Base-by-base conservation (phyloP, 768 basidiomycete species). In the Udeniomyces megalosporus region DNA sequence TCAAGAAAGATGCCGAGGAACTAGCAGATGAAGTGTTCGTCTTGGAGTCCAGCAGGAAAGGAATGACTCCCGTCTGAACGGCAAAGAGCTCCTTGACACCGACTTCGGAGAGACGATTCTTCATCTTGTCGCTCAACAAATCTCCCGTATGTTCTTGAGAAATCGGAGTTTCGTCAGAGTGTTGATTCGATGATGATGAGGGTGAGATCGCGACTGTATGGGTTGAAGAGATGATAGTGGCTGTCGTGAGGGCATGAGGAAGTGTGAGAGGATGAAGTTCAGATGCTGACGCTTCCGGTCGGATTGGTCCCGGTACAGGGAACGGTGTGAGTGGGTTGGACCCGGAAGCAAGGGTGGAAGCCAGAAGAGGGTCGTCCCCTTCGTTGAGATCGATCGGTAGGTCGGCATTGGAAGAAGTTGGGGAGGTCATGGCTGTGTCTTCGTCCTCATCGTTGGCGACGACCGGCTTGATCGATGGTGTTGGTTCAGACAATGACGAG, bases 31-130 rank as follows among this genome's bases (percentile, higher is more conserved):
- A 26, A 17, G 47, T 10, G 15, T 35, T 14, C 5, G 31, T 20
- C 8, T 64, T 52, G 0, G 71, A 65, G 17, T 79, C 77, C 15
- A 92, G 78, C 0, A 97, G 77, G 69, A 89, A 82, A 1, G 93
- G 92, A 0, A 97, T 74, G 14, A 96, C 79, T 20, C 79, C 80
- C 0, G 88, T 89, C 78, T 99, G 95, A 1, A 97, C 95, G 92
- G 68, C 48, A 56, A 20, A 54, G 15, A 63, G 57, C 29, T 63
- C 57, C 42, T 50, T 38, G 28, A 63, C 54, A 2, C 62, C 47
- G 42, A 51, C 53, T 24, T 54, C 58, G 34, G 31, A 26, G 49
- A 56, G 12, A 20, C 4, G 26, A 5, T 26, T 58, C 24, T 57
- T 61, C 38, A 58, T 32, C 26, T 60, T 59, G 44, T 54, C 24